Evolutionary conservation across 2,329 filamentous ascomycete genomes (phyloP), one percentile per base, ranked within the genome.

Genomic region (Diplocarpon mali): DNA sequence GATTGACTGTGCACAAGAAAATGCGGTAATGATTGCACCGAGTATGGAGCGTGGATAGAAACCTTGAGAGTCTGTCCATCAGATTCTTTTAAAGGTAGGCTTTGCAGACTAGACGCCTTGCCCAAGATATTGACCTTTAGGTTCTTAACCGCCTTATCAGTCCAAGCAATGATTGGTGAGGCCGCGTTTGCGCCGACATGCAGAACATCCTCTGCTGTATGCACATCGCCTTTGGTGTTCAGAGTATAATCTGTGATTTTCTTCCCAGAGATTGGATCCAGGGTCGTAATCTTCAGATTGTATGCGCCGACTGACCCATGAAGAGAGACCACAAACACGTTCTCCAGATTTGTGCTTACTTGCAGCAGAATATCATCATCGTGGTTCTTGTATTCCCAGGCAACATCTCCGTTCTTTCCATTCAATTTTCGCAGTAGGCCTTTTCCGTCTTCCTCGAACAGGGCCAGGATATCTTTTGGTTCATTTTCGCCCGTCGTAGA

Each of bases 1-100:
- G 85, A 85, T 55, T 80, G 73, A 55, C 78, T 87, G 55, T 95
- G 85, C 5, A 95, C 83, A 28, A 95, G 68, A 67, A 95, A 93
- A 66, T 94, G 87, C 31, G 86, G 72, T 37, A 79, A 71, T 3
- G 85, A 82, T 58, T 84, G 83, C 27, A 78, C 66, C 44, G 82
- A 71, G 52, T 80, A 78, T 13, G 87, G 83, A 1, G 85, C 84
- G 59, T 93, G 85, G 16, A 95, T 69, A 2, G 66, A 64, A 37
- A 84, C 68, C 15, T 69, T 67, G 44, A 79, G 70, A 41, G 85
- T 69, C 3, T 64, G 62, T 13, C 67, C 61, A 3, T 73, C 69
- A 14, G 68, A 69, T 5, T 66, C 57, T 15, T 68, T 62, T 20
- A 80, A 64, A 14, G 69, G 56, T 46, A 80, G 70, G 43, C 73